Percentiles rank a stretch among this genome's conserved stretches.
Evolutionary conservation across 345 rosid genomes (phyloP).

Genomic region (Viola odorata): DNA sequence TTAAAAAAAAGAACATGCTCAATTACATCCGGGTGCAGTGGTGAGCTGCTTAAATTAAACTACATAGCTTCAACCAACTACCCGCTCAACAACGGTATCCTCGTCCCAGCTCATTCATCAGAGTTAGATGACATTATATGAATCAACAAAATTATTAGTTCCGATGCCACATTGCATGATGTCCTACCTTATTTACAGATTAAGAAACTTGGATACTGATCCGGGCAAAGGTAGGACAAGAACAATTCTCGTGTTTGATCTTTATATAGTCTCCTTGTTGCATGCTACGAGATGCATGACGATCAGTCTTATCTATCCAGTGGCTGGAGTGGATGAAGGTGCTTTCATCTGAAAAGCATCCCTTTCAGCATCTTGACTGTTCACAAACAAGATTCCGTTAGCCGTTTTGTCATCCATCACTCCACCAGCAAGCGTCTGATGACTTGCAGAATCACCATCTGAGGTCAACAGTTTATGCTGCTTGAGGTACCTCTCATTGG

Average conservation of each 20-base stretch:
- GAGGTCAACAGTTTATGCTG: slow-evolving; percentile 33
- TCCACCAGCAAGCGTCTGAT: slow-evolving; percentile 12
- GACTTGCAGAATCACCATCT: slow-evolving; percentile 21
- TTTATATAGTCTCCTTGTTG: not conserved
- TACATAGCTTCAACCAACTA: slow-evolving; percentile 33
- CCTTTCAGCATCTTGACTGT: slow-evolving; percentile 19
- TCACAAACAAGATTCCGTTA: slow-evolving; percentile 5
- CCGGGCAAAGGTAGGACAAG: slow-evolving; percentile 14
- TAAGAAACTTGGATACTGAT: slow-evolving; percentile 15
- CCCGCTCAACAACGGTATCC: slow-evolving; percentile 7
- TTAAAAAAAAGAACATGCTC: slow-evolving; percentile 10
- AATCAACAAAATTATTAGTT: slow-evolving; percentile 22
- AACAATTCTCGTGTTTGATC: slow-evolving; percentile 2
- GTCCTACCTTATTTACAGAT: slow-evolving; percentile 35
- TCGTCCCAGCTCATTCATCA: slow-evolving; percentile 2
- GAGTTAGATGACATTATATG: slow-evolving; percentile 6
- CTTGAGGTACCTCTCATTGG: slow-evolving; percentile 28
- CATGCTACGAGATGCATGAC: not conserved
- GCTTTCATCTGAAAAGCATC: slow-evolving; percentile 22
- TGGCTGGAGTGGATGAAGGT: slow-evolving; percentile 32
- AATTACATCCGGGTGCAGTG: slow-evolving; percentile 23
- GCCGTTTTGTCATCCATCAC: slow-evolving; percentile 18
- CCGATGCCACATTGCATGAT: slow-evolving; percentile 17
- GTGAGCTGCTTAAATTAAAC: slow-evolving; percentile 27
- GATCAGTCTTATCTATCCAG: slow-evolving; percentile 19